Percentiles rank a stretch among this genome's conserved stretches.
Evolutionary conservation across 306 rosid genomes (phyloP).

Genomic region (Vachellia collinsii): DNA sequence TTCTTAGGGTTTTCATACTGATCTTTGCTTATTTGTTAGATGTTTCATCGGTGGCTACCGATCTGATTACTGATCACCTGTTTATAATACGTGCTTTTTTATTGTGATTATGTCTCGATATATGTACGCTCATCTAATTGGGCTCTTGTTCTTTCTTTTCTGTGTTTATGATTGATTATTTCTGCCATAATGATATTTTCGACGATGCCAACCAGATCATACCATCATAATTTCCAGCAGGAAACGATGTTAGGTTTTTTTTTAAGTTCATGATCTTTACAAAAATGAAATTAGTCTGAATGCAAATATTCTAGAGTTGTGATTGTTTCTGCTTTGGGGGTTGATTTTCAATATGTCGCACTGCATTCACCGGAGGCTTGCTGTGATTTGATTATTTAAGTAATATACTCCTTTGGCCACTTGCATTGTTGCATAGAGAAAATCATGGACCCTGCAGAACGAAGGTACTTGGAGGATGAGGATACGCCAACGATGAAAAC

Average conservation of each 20-base stretch:
- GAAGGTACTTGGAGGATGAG: constrained; percentile 92
- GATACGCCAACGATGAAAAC: constrained; percentile 72
- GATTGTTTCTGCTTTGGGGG: constrained; percentile 2
- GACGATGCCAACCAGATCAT: not conserved
- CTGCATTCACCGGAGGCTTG: not conserved
- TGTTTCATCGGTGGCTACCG: constrained; percentile 1
- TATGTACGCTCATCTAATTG: not conserved
- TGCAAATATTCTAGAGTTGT: constrained; percentile 9
- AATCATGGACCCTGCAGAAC: constrained; percentile 75
- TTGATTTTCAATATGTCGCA: constrained; percentile 25
- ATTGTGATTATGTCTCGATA: not conserved
- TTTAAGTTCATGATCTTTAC: no score
- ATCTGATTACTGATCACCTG: constrained; percentile 37
- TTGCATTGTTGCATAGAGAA: constrained; percentile 33
- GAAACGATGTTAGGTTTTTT: constrained; percentile 1
- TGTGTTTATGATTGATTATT: not conserved
- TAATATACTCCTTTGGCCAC: constrained; percentile 11
- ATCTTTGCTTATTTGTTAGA: not conserved
- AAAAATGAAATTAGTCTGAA: not conserved
- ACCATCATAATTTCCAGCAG: constrained; percentile 6
- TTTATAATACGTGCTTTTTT: not conserved
- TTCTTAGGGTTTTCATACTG: constrained; percentile 46
- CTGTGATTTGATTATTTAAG: constrained; percentile 18
- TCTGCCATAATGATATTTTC: not conserved
- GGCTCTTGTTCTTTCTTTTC: not conserved